Evolutionary conservation across 345 rosid genomes (phyloP), one percentile per base, ranked within the genome.

Genomic region (Moricandia moricandioides): DNA sequence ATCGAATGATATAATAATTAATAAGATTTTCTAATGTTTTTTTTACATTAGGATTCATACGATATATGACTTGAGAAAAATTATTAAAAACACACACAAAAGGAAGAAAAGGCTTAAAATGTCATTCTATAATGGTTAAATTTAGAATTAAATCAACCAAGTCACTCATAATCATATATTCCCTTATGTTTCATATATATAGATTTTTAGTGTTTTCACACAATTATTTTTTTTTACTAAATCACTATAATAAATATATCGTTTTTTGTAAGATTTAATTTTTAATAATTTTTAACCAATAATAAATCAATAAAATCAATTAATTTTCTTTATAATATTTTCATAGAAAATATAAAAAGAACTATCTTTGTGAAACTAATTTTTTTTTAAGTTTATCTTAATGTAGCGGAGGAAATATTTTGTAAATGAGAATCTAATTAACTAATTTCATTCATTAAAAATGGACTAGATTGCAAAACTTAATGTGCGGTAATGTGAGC

Each of bases 71-170:
- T 40, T 40, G 43, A 31, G 5, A 31, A 35, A 35, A 37, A n/a
- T n/a, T n/a, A 9, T 37, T 9, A 12, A 12, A 12, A 40, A 40
- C 11, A 40, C 2, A 43, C 13, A 45, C 1, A 13, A 4, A 5
- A 45, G 29, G 29, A 27, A 27, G 29, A 45, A 45, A 45, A 13
- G 51, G 51, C 51, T 45, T 45, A 45, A 40, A 40, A 11, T 11
- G 6, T 4, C 1, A 33, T 8, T 45, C 9, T 24, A 4, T 40
- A 0, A 39, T n/a, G 17, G 37, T 66, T 57, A 31, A 74, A 29
- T 30, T 43, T 74, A 74, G 59, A 18, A 57, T 13, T 21, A 63
- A 39, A 45, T 45, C 18, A 43, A 54, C 29, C 40, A 59, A 72
- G 34, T 40, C 40, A 2, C 67, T 8, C 56, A 4, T 17, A 12